phyloP scores from a whole-genome alignment of 352 stramenopile genomes.

The Globisporangium paddicum region DNA sequence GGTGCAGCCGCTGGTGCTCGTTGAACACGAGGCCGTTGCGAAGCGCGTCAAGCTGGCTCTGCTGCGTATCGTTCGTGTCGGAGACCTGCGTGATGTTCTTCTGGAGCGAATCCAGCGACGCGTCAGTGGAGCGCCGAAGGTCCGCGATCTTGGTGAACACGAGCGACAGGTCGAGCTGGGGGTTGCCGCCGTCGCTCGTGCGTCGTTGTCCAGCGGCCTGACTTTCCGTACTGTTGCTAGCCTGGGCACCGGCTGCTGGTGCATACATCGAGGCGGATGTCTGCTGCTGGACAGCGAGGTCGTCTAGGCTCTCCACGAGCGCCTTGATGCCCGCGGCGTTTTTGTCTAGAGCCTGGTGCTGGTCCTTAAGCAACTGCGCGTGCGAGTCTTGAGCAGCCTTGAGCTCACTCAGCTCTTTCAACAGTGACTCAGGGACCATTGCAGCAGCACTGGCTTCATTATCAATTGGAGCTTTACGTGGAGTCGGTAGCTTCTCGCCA shows the following conservation, averaged over 20 bases:
- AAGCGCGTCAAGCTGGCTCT: slow-evolving; percentile 49
- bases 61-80: slow-evolving; percentile 32
- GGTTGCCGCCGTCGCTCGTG: slow-evolving; percentile 8
- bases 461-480: neutral
- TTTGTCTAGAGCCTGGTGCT: slow-evolving; percentile 36
- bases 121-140: slow-evolving; percentile 53
- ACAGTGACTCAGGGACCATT: slow-evolving; percentile 16
- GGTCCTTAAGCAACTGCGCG: slow-evolving; percentile 34
- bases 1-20: slow-evolving; percentile 46
- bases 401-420: slow-evolving; percentile 47
- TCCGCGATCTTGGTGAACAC: slow-evolving; percentile 81
- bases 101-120: slow-evolving; percentile 49
- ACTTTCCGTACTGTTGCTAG: neutral
- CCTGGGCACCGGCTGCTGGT: slow-evolving; percentile 10
- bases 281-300: slow-evolving; percentile 51
- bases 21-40: slow-evolving; percentile 48
- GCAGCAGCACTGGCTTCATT: slow-evolving; percentile 4
- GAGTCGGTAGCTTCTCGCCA: neutral
- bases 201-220: neutral
- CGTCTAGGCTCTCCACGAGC: slow-evolving; percentile 40
- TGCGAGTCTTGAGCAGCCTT: slow-evolving; percentile 35
- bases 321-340: slow-evolving; percentile 46
- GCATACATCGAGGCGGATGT: slow-evolving; percentile 26
- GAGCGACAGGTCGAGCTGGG: slow-evolving; percentile 64
- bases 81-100: slow-evolving; percentile 39